phyloP scores from a whole-genome alignment of 2,329 filamentous ascomycete species.

The Epichloe hybrida region DNA sequence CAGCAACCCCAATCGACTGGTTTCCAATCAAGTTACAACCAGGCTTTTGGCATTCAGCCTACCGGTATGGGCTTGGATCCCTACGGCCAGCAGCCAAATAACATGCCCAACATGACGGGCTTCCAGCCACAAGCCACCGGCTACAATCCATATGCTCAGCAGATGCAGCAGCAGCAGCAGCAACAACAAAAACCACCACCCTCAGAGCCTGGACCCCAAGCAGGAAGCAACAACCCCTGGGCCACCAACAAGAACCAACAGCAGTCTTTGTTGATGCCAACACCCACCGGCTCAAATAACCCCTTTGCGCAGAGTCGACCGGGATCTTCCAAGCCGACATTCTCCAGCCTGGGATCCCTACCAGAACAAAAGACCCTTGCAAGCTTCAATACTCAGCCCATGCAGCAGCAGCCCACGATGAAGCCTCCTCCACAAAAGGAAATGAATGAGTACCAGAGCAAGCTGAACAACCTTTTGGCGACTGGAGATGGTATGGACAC shows the following conservation, averaged over 20 bases:
- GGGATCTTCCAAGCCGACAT: slow-evolving; percentile 38
- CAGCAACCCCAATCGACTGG: slow-evolving; percentile 34
- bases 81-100: slow-evolving; percentile 37
- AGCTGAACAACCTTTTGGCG: slow-evolving; percentile 75
- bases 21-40: slow-evolving; percentile 46
- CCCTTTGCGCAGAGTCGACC: slow-evolving; percentile 75
- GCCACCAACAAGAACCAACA: slow-evolving; percentile 47
- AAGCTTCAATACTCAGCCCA: slow-evolving; percentile 36
- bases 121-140: slow-evolving; percentile 40
- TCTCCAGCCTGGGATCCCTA: slow-evolving; percentile 60
- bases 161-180: slow-evolving; percentile 26
- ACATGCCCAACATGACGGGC: slow-evolving; percentile 20
- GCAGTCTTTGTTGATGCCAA: slow-evolving; percentile 54
- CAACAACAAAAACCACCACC: slow-evolving; percentile 8
- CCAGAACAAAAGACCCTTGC: slow-evolving; percentile 73
- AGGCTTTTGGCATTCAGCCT: slow-evolving; percentile 51
- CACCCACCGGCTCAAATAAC: slow-evolving; percentile 93
- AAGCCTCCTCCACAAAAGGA: slow-evolving; percentile 33
- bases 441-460: slow-evolving; percentile 51
- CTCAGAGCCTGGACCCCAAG: slow-evolving; percentile 50
- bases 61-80: slow-evolving; percentile 56
- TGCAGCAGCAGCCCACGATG: slow-evolving; percentile 27
- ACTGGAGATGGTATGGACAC: slow-evolving; percentile 91
- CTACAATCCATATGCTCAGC: slow-evolving; percentile 39
- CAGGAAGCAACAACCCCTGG: slow-evolving; percentile 94